Base-by-base conservation (phyloP, 768 basidiomycete species). In the Lactarius psammicola region DNA sequence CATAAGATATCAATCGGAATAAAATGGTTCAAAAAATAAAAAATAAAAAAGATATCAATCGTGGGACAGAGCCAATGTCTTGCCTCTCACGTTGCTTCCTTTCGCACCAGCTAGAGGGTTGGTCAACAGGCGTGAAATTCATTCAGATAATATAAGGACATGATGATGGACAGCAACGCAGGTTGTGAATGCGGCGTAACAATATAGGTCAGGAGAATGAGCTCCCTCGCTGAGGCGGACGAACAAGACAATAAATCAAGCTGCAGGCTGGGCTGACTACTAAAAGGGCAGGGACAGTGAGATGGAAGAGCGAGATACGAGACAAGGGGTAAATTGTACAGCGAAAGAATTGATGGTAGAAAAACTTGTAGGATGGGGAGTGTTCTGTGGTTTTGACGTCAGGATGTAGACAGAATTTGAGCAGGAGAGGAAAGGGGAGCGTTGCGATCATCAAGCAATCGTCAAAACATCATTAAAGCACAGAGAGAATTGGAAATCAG, bases 171-270 rank as follows among this genome's bases (percentile, higher is more conserved):
- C 60, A 66, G 67, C 66, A 64, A 60, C 51, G 59, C 65, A 53
- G 60, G 62, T 61, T 63, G 56, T 62, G 53, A 55, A 59, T 62
- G 62, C 57, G 64, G 63, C 64, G 69, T 67, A 68, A 69, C 59
- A 67, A 58, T 51, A 58, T 40, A 17, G 18, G 36, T 60, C 63
- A 67, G 71, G 69, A 64, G 63, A 71, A 70, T 68, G 71, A 71
- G 73, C 69, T 71, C 72, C 70, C 57, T 54, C 55, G 44, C 49
- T 40, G 34, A 61, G 57, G 62, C 54, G 36, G 60, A 59, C 60
- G 67, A 61, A 68, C 73, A 74, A 74, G 72, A 75, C 68, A 76
- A 74, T 74, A 76, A 74, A 72, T 76, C 76, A 76, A 75, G 70
- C 72, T 69, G 66, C 67, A 74, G 69, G 68, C 69, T 70, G 61